These are phyloP conservation scores for Detonula confervacea DNA, from an alignment of 352 stramenopile genomes.

Conservation along the genomic window DNA sequence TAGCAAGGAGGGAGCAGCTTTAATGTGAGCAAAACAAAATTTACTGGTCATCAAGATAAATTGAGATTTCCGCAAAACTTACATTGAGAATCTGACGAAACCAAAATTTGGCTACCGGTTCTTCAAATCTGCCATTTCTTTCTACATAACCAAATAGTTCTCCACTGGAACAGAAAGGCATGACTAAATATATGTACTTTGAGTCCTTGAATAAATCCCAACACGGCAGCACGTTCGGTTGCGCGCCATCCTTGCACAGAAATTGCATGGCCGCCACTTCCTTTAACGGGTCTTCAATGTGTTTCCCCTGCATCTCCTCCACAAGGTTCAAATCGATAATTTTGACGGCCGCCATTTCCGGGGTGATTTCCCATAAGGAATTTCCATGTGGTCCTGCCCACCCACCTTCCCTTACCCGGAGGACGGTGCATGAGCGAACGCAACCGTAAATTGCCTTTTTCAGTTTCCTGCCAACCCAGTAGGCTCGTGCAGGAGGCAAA, in stretches of 20 bases:
- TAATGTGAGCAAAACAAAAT: not conserved
- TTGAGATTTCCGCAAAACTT: constrained; percentile 18
- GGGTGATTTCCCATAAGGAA: constrained; percentile 54
- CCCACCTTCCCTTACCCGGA: constrained; percentile 56
- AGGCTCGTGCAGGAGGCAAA: constrained; percentile 59
- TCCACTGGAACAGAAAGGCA: constrained; percentile 62
- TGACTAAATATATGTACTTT: constrained; percentile 67
- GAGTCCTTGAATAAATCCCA: constrained; percentile 75
- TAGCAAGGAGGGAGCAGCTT: too few relatives aligned
- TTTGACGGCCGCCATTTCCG: constrained; percentile 57
- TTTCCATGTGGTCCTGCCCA: constrained; percentile 27
- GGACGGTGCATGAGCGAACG: constrained; percentile 73
- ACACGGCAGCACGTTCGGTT: constrained; percentile 69
- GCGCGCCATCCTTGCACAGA: constrained; percentile 41
- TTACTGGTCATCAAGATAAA: not conserved
- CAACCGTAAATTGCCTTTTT: constrained; percentile 85
- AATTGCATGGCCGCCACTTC: constrained; percentile 83
- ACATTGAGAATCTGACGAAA: constrained; percentile 53
- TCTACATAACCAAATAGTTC: constrained; percentile 65
- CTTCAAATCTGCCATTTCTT: constrained; percentile 40
- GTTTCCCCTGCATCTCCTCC: constrained; percentile 36
- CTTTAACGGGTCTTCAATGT: constrained; percentile 84
- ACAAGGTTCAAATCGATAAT: constrained; percentile 49
- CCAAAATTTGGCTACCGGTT: constrained; percentile 43
- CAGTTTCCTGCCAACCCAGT: constrained; percentile 79